Base-by-base conservation (phyloP, 139 green algal genomes). In the Micractinium conductrix region DNA sequence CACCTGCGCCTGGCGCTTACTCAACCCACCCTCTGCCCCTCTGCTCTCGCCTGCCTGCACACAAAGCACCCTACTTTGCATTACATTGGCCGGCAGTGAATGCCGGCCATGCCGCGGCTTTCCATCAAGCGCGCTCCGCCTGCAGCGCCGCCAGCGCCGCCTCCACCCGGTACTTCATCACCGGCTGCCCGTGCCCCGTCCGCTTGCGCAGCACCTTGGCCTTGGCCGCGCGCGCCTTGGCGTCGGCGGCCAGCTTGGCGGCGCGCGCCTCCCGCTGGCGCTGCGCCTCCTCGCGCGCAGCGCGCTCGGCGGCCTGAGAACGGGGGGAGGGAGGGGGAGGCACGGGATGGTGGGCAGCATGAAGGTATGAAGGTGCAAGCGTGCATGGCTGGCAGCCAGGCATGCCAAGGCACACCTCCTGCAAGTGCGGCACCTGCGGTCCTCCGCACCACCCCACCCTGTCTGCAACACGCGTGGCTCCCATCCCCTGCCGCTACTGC, bases 151-250 rank as follows among this genome's bases (percentile, higher is more conserved):
- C 71, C 48, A 95, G 78, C 28, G 95, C 79, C 63, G 87, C 89
- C 42, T 93, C 85, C 2, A 96, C 86, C 21, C 93, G 67, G 71
- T 94, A 80, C 74, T 93, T 94, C 93, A 96, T 95, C 37, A 95
- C 69, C 28, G 93, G 93, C 88, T 96, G 93, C 22, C 93, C 93
- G 22, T 69, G 78, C 33, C 67, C 50, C 2, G 85, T 96, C 72
- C 84, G 87, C 80, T 93, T 93, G 58, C 83, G 84, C 40, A 94
- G 80, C 44, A 86, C 40, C 81, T 86, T 81, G 72, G 38, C 33
- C 58, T 74, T 58, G 10, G 40, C 53, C 2, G 91, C 81, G 55
- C 90, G 92, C 71, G 85, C 88, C 78, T 90, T 87, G 78, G 80
- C 81, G n/a, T 88, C 58, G 21, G 60, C 65, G 0, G 43, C 58